A percentile compares a stretch with the other conserved stretches of the same genome.
Evolutionary conservation across 148 eudicot species (phyloP).

Genomic region (Talinum fruticosum): DNA sequence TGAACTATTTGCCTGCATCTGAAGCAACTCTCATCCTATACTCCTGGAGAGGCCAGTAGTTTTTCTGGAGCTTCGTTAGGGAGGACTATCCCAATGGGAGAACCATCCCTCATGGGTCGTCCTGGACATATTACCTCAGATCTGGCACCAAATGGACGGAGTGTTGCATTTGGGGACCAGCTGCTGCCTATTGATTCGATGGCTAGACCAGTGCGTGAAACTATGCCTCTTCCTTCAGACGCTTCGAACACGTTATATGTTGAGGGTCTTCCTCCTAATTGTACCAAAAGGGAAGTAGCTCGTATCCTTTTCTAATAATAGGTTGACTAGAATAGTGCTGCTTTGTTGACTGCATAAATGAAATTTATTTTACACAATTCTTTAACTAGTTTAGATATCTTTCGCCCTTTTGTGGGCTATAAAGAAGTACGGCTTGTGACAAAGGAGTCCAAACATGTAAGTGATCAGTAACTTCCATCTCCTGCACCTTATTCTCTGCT

Average conservation of each 20-base stretch:
- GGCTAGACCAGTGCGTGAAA: slow-evolving; percentile 41
- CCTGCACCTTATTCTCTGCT: not conserved
- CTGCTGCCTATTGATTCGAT: slow-evolving; percentile 41
- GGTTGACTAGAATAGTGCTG: not conserved
- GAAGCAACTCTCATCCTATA: slow-evolving; percentile 43
- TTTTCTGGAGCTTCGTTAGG: slow-evolving; percentile 38
- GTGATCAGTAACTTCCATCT: slow-evolving; percentile 7
- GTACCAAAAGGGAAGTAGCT: slow-evolving; percentile 73
- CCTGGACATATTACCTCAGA: slow-evolving; percentile 39
- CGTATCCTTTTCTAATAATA: slow-evolving; percentile 54
- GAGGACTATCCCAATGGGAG: slow-evolving; percentile 42
- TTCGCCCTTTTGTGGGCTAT: slow-evolving; percentile 83
- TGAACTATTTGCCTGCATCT: slow-evolving; percentile 12
- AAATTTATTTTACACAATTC: slow-evolving; percentile 11
- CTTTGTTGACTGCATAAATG: slow-evolving; percentile 5
- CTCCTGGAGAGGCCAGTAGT: slow-evolving; percentile 40
- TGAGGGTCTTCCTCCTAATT: slow-evolving; percentile 68
- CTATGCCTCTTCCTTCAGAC: slow-evolving; percentile 59
- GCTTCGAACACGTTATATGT: slow-evolving; percentile 65
- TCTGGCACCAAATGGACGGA: slow-evolving; percentile 39
- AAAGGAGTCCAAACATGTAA: slow-evolving; percentile 73
- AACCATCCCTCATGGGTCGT: slow-evolving; percentile 37
- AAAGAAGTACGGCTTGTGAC: slow-evolving; percentile 73
- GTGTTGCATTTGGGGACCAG: slow-evolving; percentile 38
- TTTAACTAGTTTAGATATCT: slow-evolving; percentile 53